phyloP scores from a whole-genome alignment of 192 early-diverging fungal genomes.

The Podila verticillata region DNA sequence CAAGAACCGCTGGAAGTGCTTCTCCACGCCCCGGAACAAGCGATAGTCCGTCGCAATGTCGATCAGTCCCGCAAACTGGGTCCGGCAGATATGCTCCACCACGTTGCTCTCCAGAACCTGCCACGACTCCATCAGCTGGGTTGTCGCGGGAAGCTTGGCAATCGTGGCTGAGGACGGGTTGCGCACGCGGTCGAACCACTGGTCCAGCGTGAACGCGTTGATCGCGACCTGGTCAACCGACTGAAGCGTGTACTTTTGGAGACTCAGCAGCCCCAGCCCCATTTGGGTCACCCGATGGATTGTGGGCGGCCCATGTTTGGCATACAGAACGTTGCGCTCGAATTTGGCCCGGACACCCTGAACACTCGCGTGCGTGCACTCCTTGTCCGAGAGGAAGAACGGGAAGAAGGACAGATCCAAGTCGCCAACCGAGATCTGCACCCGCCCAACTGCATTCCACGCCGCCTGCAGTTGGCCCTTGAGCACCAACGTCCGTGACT shows the following conservation, averaged over 20 bases:
- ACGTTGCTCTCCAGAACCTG: slow-evolving; percentile 26
- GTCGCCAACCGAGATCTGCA: slow-evolving; percentile 35
- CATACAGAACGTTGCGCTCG: slow-evolving; percentile 21
- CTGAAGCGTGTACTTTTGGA: slow-evolving; percentile 41
- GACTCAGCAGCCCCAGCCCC: slow-evolving; percentile 13
- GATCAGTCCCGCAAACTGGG: slow-evolving; percentile 39
- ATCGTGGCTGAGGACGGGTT: slow-evolving; percentile 41
- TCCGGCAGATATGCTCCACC: slow-evolving; percentile 44
- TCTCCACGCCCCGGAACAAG: slow-evolving; percentile 42
- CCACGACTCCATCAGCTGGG: slow-evolving; percentile 48
- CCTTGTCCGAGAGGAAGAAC: slow-evolving; percentile 46
- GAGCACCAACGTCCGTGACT: neutral
- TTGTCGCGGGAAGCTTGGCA: slow-evolving; percentile 35
- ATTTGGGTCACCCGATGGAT: slow-evolving; percentile 31
- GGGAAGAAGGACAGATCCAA: slow-evolving; percentile 44
- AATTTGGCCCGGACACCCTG: slow-evolving; percentile 25
- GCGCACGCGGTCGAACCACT: slow-evolving; percentile 47
- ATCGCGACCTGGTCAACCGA: slow-evolving; percentile 10
- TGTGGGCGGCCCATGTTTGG: slow-evolving; percentile 1
- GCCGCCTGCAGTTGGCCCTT: slow-evolving; percentile 10
- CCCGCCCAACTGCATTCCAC: slow-evolving; percentile 30
- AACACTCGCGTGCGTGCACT: slow-evolving; percentile 46
- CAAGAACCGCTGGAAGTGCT: slow-evolving; percentile 42
- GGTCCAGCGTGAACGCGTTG: slow-evolving; percentile 28
- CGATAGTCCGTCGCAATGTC: slow-evolving; percentile 47